A percentile compares a stretch with the other conserved stretches of the same genome.
Evolutionary conservation across 2,329 filamentous ascomycete genomes (phyloP).

Genomic region (Massarina eburnea): DNA sequence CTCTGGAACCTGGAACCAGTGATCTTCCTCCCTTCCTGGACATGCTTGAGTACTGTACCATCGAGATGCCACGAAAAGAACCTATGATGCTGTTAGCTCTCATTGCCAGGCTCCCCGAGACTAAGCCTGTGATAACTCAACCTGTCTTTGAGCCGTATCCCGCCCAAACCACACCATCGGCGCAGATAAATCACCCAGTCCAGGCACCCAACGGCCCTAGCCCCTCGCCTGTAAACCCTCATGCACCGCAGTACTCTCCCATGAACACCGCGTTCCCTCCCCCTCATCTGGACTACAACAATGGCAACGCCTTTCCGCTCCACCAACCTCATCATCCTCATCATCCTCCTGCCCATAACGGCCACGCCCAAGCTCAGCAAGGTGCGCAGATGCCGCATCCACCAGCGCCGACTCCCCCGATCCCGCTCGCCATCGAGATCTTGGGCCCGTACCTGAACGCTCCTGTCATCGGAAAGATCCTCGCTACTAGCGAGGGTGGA

Average conservation of each 20-base stretch:
- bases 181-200: slow-evolving; percentile 21
- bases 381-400: slow-evolving; percentile 10
- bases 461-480: slow-evolving; percentile 45
- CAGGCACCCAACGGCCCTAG: slow-evolving; percentile 18
- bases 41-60: slow-evolving; percentile 80
- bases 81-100: slow-evolving; percentile 82
- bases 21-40: slow-evolving; percentile 82
- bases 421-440: slow-evolving; percentile 45
- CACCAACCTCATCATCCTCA: background rate
- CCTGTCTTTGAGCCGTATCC: slow-evolving; percentile 28
- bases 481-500: slow-evolving; percentile 29
- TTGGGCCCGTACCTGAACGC: slow-evolving; percentile 47
- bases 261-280: slow-evolving; percentile 27
- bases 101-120: slow-evolving; percentile 60
- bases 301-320: slow-evolving; percentile 15
- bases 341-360: slow-evolving; percentile 3
- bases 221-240: slow-evolving; percentile 35
- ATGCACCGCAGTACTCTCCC: slow-evolving; percentile 38
- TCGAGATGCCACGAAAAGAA: slow-evolving; percentile 71
- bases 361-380: slow-evolving; percentile 4
- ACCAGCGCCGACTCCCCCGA: slow-evolving; percentile 24
- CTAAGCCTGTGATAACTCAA: slow-evolving; percentile 30
- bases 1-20: slow-evolving; percentile 70
- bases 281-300: slow-evolving; percentile 21
- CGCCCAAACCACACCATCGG: slow-evolving; percentile 14